Conservation (phyloP, 495 filamentous ascomycete species). For the Penicillium desertorum region DNA sequence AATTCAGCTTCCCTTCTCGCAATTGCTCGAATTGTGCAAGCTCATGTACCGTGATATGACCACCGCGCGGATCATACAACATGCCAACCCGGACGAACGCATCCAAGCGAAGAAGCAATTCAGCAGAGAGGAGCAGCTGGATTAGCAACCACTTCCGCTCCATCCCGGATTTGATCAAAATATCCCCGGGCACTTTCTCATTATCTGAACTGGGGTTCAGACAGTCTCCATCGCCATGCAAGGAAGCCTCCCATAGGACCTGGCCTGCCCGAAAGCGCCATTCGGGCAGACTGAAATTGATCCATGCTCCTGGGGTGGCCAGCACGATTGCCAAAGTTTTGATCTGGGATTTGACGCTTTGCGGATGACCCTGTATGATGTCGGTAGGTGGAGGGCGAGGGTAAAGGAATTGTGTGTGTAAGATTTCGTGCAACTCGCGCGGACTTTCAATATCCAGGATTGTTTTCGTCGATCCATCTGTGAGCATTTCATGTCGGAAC, state of each 20-base stretch:
- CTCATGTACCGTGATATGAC: constrained; percentile 56
- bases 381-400: constrained; percentile 31
- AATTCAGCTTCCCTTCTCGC: constrained; percentile 67
- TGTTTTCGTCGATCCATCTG: constrained; percentile 32
- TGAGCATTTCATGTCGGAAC: constrained; percentile 38
- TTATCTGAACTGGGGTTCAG: constrained; percentile 42
- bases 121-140: constrained; percentile 74
- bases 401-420: constrained; percentile 49
- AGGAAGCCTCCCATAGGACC: constrained; percentile 67
- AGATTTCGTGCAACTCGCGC: constrained; percentile 42
- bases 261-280: constrained; percentile 82
- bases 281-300: constrained; percentile 75
- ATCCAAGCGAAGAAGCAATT: constrained; percentile 74
- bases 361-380: constrained; percentile 26
- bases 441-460: constrained; percentile 46
- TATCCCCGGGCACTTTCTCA: constrained; percentile 33
- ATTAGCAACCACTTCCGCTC: constrained; percentile 77
- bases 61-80: constrained; percentile 49
- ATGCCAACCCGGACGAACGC: constrained; percentile 57
- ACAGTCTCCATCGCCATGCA: constrained; percentile 52
- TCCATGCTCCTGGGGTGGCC: constrained; percentile 58
- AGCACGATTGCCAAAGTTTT: constrained; percentile 49
- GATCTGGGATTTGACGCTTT: constrained; percentile 53
- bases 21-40: constrained; percentile 62
- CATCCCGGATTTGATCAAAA: constrained; percentile 39